Conservation (phyloP, 441 rosid species). For the Gossypium aridum region DNA sequence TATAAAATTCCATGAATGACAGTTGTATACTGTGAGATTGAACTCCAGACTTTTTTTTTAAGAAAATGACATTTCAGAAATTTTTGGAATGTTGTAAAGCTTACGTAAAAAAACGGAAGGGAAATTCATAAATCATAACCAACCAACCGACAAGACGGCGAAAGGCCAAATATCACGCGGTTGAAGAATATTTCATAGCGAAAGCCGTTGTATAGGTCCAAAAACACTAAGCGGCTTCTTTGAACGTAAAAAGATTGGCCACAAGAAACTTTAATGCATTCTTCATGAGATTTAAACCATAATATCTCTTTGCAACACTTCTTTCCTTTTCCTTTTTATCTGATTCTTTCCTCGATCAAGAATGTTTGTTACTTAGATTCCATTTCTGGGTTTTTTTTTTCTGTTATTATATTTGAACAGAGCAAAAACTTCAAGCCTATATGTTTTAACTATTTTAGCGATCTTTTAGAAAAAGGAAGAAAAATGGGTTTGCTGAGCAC, state of each 20-base stretch:
- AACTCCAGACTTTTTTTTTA: not conserved
- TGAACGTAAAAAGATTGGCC: conserved; percentile 11
- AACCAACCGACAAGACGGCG: conserved; percentile 1
- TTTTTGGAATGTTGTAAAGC: not conserved
- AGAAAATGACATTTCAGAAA: not conserved
- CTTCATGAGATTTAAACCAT: not conserved
- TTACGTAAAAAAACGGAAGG: not conserved
- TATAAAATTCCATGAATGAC: too few relatives aligned
- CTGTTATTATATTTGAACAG: not conserved
- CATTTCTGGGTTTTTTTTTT: not conserved
- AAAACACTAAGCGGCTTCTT: not conserved
- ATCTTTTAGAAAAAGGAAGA: not conserved
- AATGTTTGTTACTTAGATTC: not conserved
- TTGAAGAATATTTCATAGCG: conserved; percentile 20
- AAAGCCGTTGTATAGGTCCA: conserved; percentile 18
- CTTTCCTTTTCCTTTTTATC: not conserved
- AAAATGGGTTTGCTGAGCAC: conserved; percentile 62
- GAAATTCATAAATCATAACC: not conserved
- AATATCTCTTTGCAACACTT: not conserved
- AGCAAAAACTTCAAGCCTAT: not conserved
- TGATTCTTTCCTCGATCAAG: not conserved
- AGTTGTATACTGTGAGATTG: too few relatives aligned
- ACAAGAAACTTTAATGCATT: conserved; percentile 25
- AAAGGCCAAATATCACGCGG: conserved; percentile 17
- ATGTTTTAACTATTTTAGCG: not conserved